A percentile compares a stretch with the other conserved stretches of the same genome.
Conservation (phyloP, 805 yeast species). For the Kluyveromyces dobzhanskii region DNA sequence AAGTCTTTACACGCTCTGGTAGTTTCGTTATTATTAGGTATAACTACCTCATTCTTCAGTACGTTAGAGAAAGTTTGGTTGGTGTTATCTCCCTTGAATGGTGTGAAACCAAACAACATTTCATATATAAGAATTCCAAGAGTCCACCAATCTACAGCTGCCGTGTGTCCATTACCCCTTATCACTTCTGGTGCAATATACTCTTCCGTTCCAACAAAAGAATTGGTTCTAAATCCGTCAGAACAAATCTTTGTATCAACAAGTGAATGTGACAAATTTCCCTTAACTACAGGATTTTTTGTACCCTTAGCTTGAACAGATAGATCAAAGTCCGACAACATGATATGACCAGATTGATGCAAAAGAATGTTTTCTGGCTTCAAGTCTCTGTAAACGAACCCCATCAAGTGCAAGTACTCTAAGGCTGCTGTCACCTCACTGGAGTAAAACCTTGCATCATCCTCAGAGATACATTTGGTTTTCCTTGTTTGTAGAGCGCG, state of each 20-base stretch:
- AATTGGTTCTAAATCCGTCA: slow-evolving; percentile 93
- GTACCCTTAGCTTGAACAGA: slow-evolving; percentile 78
- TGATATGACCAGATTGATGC: slow-evolving; percentile 96
- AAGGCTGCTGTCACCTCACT: slow-evolving; percentile 96
- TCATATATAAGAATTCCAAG: slow-evolving; percentile 87
- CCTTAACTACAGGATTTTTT: slow-evolving; percentile 50
- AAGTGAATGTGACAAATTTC: slow-evolving; percentile 27
- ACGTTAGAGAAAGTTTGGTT: slow-evolving; percentile 86
- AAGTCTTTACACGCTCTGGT: slow-evolving; percentile 72
- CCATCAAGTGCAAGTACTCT: slow-evolving; percentile 93
- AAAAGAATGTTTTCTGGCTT: slow-evolving; percentile 93
- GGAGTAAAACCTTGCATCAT: slow-evolving; percentile 88
- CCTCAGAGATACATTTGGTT: slow-evolving; percentile 76
- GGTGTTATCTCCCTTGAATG: slow-evolving; percentile 86
- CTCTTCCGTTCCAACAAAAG: slow-evolving; percentile 98
- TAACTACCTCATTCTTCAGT: slow-evolving; percentile 72
- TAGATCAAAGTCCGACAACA: slow-evolving; percentile 93
- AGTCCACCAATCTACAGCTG: slow-evolving; percentile 99
- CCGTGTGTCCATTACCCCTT: slow-evolving; percentile 93
- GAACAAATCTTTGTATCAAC: slow-evolving; percentile 91
- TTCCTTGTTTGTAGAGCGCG: slow-evolving; percentile 89
- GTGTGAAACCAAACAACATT: slow-evolving; percentile 93
- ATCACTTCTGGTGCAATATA: slow-evolving; percentile 98
- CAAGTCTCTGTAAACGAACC: slow-evolving; percentile 90
- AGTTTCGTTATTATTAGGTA: slow-evolving; percentile 59